Evolutionary conservation across 2,329 filamentous ascomycete genomes (phyloP), one percentile per base, ranked within the genome.

Genomic region (Aspergillus hortae): DNA sequence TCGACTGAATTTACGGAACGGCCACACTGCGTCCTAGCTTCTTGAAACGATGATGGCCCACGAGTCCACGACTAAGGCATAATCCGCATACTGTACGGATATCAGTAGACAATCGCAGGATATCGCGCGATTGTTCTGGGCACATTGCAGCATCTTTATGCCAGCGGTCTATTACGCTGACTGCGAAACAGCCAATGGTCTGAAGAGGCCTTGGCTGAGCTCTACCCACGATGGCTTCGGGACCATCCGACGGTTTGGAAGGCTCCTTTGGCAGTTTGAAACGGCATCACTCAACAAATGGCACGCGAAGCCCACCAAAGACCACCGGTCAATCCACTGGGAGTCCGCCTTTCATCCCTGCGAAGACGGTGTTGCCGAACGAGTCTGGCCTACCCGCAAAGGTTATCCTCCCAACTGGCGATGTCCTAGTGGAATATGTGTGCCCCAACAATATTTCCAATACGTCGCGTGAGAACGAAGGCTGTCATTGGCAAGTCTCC

Each of bases 381-480:
- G 4, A 19, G 17, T 19, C n/a, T 19, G n/a, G 23, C 19, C 15
- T 48, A 25, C 41, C 41, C 7, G 52, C 55, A 15, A 66, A 53
- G 51, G 46, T 61, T 4, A 62, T 73, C 17, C 60, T 61, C 2
- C 44, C 48, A 1, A 54, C 63, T 27, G 71, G 70, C 3, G 72
- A 75, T 54, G 51, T 74, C 21, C 53, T 74, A 6, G 43, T 75
- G 21, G 62, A 72, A 48, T 72, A 71, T 48, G 53, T 51, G 7
- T 52, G 56, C 38, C 21, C 42, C 6, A 54, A 52, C 9, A 44
- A 43, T 15, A 38, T 17, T 30, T 51, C 51, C 32, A 17, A 49
- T 27, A 54, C 46, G 4, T 49, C 55, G 14, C 38, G 51, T 15
- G 46, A 40, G 17, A 45, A 21, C 11, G 21, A n/a, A 10, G 56